Conservation (phyloP, 202 grass and related monocot genomes). For the Brachypodium distachyon region DNA sequence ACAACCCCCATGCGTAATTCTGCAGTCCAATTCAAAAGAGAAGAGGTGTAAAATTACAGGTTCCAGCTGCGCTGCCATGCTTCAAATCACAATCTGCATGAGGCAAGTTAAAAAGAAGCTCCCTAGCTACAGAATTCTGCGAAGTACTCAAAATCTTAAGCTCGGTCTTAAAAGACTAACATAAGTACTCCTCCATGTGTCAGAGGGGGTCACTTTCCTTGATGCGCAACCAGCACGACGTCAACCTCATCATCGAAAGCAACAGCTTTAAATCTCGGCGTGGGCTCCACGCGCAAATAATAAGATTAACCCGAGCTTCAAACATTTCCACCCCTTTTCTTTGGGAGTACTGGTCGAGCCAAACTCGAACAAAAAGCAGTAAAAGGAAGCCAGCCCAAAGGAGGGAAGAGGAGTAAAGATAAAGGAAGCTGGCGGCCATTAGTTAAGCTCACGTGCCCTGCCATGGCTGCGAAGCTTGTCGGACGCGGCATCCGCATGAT, state of each 20-base stretch:
- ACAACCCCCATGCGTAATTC: neutral
- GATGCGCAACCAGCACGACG: neutral
- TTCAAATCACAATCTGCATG: neutral
- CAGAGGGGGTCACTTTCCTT: neutral
- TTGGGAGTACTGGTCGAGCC: no score
- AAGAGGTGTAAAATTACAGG: neutral
- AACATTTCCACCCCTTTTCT: no score
- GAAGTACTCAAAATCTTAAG: neutral
- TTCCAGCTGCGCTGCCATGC: neutral
- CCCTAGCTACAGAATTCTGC: neutral
- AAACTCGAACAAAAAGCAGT: no score
- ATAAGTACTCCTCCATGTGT: conserved; percentile 14
- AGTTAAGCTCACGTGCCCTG: conserved; percentile 34
- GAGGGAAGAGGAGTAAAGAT: neutral
- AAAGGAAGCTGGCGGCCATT: conserved; percentile 10
- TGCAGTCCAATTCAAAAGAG: neutral
- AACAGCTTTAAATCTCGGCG: neutral
- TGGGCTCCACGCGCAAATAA: conserved; percentile 2
- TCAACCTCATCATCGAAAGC: neutral
- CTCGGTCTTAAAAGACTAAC: conserved; percentile 14
- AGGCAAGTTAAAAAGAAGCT: neutral
- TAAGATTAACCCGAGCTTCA: neutral
- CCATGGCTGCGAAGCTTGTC: conserved; percentile 8
- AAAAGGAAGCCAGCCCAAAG: neutral
- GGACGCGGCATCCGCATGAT: neutral